Conservation (phyloP, 345 rosid species). For the Theobroma cacao region DNA sequence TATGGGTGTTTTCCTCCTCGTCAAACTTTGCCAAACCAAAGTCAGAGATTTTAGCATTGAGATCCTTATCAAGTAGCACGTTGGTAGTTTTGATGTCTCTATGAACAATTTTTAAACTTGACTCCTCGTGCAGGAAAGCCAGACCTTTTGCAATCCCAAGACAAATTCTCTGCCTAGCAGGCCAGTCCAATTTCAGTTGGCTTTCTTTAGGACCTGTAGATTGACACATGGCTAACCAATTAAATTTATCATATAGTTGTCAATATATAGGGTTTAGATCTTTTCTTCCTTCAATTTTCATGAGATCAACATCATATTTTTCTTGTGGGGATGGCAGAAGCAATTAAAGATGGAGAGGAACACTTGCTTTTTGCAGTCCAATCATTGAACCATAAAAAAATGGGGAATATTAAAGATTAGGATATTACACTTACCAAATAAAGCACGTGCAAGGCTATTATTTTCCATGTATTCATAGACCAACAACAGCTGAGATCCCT, state of each 20-base stretch:
- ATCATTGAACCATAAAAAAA: not conserved
- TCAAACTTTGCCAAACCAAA: conserved; percentile 73
- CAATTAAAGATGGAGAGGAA: not conserved
- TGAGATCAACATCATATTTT: conserved; percentile 21
- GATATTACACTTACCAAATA: conserved; percentile 42
- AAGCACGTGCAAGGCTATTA: conserved; percentile 58
- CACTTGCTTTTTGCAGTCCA: too few relatives aligned
- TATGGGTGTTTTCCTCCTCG: conserved; percentile 64
- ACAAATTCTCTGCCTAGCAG: conserved; percentile 59
- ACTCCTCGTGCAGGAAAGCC: conserved; percentile 69
- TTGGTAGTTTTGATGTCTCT: conserved; percentile 73
- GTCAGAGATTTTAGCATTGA: conserved; percentile 62
- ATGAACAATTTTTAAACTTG: conserved; percentile 62
- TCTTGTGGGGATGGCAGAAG: not conserved
- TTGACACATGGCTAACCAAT: not conserved
- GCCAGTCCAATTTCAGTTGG: conserved; percentile 53
- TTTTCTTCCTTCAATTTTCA: conserved; percentile 7
- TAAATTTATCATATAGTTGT: not conserved
- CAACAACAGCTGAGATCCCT: conserved; percentile 52
- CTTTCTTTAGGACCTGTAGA: conserved; percentile 36
- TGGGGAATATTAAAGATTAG: not conserved
- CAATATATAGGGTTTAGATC: not conserved
- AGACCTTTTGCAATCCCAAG: conserved; percentile 69
- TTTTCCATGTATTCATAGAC: conserved; percentile 76
- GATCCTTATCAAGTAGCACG: conserved; percentile 56